phyloP scores from a whole-genome alignment of 805 yeast genomes.

The Monosporozyma aerobia region DNA sequence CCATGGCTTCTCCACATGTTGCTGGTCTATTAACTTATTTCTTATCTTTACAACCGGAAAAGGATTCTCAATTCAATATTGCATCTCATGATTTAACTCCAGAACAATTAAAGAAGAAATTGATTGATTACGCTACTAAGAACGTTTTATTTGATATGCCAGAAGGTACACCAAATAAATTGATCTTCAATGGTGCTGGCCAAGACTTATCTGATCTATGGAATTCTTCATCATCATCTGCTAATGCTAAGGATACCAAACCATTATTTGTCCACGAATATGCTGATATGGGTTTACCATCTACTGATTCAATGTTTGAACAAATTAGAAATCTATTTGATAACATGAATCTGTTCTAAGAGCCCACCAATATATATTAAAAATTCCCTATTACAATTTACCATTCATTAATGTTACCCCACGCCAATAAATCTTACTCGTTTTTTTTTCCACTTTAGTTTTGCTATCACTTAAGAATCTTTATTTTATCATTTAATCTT shows the following conservation, averaged over 20 bases:
- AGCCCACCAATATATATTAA: neutral
- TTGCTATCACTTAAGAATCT: neutral
- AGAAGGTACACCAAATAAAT: conserved; percentile 63
- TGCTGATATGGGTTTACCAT: neutral
- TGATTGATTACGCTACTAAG: conserved; percentile 60
- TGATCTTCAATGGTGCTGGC: conserved; percentile 79
- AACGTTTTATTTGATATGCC: conserved; percentile 53
- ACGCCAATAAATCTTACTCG: neutral
- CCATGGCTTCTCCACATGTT: conserved; percentile 97
- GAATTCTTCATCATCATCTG: conserved; percentile 17
- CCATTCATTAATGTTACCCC: neutral
- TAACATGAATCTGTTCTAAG: conserved; percentile 17
- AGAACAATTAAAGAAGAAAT: conserved; percentile 64
- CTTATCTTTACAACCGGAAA: conserved; percentile 74
- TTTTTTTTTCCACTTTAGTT: neutral
- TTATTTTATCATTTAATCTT: neutral
- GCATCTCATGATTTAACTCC: conserved; percentile 45
- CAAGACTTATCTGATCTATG: conserved; percentile 59
- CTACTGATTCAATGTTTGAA: conserved; percentile 19
- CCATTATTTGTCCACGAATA: neutral
- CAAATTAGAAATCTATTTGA: conserved; percentile 23
- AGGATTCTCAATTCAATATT: conserved; percentile 47
- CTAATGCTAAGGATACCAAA: neutral
- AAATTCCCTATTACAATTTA: neutral
- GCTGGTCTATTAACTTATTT: conserved; percentile 87